Base-by-base conservation (phyloP, 352 stramenopile species). In the Phytophthora melonis region DNA sequence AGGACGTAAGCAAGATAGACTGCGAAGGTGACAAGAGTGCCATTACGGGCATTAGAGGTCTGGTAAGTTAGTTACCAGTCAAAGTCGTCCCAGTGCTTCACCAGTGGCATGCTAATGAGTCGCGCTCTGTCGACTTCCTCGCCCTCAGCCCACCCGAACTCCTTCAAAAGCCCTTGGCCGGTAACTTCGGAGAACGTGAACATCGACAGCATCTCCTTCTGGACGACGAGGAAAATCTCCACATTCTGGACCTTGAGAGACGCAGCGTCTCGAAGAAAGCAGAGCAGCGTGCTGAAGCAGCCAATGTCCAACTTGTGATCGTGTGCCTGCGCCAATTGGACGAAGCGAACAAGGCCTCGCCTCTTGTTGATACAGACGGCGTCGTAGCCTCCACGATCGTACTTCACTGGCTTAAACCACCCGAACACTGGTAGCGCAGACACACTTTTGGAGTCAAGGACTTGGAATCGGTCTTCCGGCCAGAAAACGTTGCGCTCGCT, bases 351-450 rank as follows among this genome's bases (percentile, higher is more conserved):
- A 47, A 73, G 36, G 2, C 41, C 36, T 30, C n/a, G 5, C 4
- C 56, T 30, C 27, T 34, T n/a, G 19, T 73, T 58, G n/a, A 73
- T 19, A 21, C 68, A 73, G 2, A 64, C 54, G 14, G 66, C 66
- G 58, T 73, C 66, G 50, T 73, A 73, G 10, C 58, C 66, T 16
- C 58, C 58, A 43, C 58, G 39, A n/a, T 59, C 55, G 53, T 54
- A 54, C 5, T 55, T 67, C 5, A 18, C 2, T 19, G 60, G 47
- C 21, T 67, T 67, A 11, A 67, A 32, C 60, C 60, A 67, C 11
- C 60, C n/a, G 6, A 6, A 10, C n/a, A 5, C 32, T 18, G 47
- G n/a, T 2, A 61, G 62, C 16, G 7, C 23, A 25, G 61, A 25
- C 8, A 58, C 14, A 27, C 32, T 45, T 3, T 21, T 18, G 13